Evolutionary conservation across 306 rosid genomes (phyloP), one percentile per base, ranked within the genome.

Genomic region (Sechiopsis laciniata): DNA sequence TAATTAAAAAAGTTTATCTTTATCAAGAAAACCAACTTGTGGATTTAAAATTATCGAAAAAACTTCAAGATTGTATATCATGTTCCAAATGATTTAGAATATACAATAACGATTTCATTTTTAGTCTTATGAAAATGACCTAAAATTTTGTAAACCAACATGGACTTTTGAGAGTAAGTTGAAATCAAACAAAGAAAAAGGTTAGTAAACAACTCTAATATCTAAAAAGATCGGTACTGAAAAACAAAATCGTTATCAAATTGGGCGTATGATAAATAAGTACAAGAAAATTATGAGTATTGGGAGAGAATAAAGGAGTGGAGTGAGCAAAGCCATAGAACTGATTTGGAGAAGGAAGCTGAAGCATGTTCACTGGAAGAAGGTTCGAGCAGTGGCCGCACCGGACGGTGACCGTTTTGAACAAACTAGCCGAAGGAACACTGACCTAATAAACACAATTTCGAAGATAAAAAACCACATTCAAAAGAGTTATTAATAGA

Each of bases 301-400:
- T 40, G 29, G 93, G 95, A 66, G 85, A 74, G 88, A 89, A 79
- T 79, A 89, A 89, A 46, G 72, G 0, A 2, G 82, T 1, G 20
- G 82, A 2, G 74, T 87, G 96, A 12, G 85, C 81, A 57, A 89
- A 84, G 74, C 86, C 93, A 72, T 93, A 97, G 76, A 87, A 84
- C 56, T 93, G 98, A 83, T 78, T 40, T 15, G 83, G 5, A 29
- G 89, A 21, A 40, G 97, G 88, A 59, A 89, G 87, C 7, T 37
- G 42, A 73, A 85, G 88, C 68, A 82, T 86, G 82, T 91, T 91
- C 46, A 91, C 96, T 0, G 96, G 87, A 62, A 94, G 88, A 74
- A 94, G 96, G 73, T 91, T 94, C 80, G 95, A 84, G 91, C 99
- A 94, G 84, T 94, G 96, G 9, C 99, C 99, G 46, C 99, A 94